Conservation (phyloP, 176 grass and related monocot genomes). For the Oropetium thomaeum region DNA sequence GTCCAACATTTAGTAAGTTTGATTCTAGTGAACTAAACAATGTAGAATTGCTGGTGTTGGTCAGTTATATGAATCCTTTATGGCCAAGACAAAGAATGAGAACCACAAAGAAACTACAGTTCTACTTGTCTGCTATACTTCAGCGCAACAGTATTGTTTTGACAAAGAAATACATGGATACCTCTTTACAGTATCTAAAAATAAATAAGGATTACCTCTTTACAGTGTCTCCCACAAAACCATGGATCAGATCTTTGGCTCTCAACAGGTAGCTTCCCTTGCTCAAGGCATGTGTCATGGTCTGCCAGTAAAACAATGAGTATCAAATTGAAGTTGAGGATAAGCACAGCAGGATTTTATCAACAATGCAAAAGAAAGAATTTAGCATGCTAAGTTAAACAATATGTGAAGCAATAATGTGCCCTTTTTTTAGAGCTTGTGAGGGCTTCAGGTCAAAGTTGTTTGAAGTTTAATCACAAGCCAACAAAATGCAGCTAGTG, state of each 20-base stretch:
- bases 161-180: conserved; percentile 23
- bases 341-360: conserved; percentile 15
- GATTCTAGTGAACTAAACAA: background rate
- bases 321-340: conserved; percentile 18
- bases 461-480: background rate
- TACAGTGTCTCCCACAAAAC: conserved; percentile 66
- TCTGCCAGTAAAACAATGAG: conserved; percentile 51
- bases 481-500: conserved; percentile 5
- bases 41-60: background rate
- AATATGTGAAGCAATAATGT: background rate
- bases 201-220: conserved; percentile 50
- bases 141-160: background rate
- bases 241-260: conserved; percentile 44
- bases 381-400: conserved; percentile 20
- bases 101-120: background rate
- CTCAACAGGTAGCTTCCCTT: conserved; percentile 23
- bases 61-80: background rate
- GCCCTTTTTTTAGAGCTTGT: background rate
- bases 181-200: conserved; percentile 52
- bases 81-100: conserved; percentile 4
- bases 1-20: background rate
- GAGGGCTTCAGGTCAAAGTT: background rate
- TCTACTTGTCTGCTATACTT: background rate
- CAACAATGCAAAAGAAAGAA: conserved; percentile 1
- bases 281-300: conserved; percentile 55